Percentiles rank a stretch among this genome's conserved stretches.
Evolutionary conservation across 441 rosid genomes (phyloP).

Genomic region (Euphorbia schlechtendalii): DNA sequence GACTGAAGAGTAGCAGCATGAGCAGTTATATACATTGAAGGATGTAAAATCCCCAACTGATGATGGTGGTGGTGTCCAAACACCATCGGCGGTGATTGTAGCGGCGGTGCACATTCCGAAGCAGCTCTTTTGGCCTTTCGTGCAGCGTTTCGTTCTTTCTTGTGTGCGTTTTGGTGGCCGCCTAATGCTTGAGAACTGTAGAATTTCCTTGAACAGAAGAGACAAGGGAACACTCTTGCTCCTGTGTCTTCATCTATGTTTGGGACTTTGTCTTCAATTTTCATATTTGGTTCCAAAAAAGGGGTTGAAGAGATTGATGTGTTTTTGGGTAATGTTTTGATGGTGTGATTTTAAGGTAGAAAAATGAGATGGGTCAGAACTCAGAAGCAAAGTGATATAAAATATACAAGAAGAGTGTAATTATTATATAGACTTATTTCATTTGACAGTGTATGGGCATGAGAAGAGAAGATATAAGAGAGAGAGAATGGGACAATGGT

Average conservation of each 20-base stretch:
- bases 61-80: slow-evolving; percentile 14
- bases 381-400: slow-evolving; percentile 24
- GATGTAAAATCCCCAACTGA: slow-evolving; percentile 34
- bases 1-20: slow-evolving; percentile 41
- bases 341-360: too few species aligned
- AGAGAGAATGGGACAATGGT: slow-evolving; percentile 12
- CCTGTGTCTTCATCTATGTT: slow-evolving; percentile 26
- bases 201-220: slow-evolving; percentile 81
- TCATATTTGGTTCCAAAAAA: slow-evolving; percentile 28
- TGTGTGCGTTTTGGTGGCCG: slow-evolving; percentile 97
- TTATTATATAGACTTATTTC: slow-evolving; percentile 14
- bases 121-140: slow-evolving; percentile 60
- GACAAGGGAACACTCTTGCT: slow-evolving; percentile 61
- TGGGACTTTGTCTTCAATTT: slow-evolving; percentile 24
- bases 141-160: slow-evolving; percentile 75
- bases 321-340: not conserved
- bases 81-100: slow-evolving; percentile 30
- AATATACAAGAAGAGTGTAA: slow-evolving; percentile 42
- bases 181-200: slow-evolving; percentile 92
- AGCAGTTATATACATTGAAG: slow-evolving; percentile 42
- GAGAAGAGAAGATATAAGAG: slow-evolving; percentile 68
- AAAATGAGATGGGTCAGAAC: slow-evolving; percentile 14
- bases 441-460: slow-evolving; percentile 57
- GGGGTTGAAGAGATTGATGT: not conserved
- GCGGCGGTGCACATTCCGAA: slow-evolving; percentile 26